Conservation (phyloP, 306 rosid species). For the Vigna mungo region DNA sequence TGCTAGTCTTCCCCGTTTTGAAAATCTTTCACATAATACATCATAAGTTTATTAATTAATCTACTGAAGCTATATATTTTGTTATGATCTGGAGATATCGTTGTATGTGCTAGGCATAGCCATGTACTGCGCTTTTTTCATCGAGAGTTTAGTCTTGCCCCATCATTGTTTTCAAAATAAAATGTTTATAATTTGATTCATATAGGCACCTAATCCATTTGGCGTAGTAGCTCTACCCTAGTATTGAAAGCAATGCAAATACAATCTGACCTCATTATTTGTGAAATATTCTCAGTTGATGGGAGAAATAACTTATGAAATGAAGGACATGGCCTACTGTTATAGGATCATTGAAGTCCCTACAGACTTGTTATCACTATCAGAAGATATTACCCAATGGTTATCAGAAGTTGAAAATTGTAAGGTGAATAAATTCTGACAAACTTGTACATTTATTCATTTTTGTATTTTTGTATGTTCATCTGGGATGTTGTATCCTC, state of each 20-base stretch:
- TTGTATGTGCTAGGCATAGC: background rate
- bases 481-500: conserved; percentile 4
- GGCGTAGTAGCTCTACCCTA: background rate
- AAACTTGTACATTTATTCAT: conserved; percentile 20
- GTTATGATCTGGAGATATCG: conserved; percentile 16
- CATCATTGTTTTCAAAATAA: background rate
- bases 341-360: conserved; percentile 70
- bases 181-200: conserved; percentile 15
- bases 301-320: conserved; percentile 89
- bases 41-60: background rate
- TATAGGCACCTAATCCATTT: background rate
- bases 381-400: conserved; percentile 83
- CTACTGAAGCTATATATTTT: conserved; percentile 15
- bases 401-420: conserved; percentile 81
- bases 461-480: conserved; percentile 7
- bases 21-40: background rate
- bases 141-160: background rate
- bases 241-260: conserved; percentile 23
- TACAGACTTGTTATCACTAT: conserved; percentile 68
- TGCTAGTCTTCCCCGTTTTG: conserved; percentile 9
- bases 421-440: conserved; percentile 60
- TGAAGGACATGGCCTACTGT: conserved; percentile 87
- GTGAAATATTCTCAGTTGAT: conserved; percentile 57
- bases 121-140: background rate
- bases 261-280: conserved; percentile 38